These are phyloP conservation scores for Phialophora tarda DNA, from an alignment of 2,329 filamentous ascomycete genomes.

Conservation along the genomic window DNA sequence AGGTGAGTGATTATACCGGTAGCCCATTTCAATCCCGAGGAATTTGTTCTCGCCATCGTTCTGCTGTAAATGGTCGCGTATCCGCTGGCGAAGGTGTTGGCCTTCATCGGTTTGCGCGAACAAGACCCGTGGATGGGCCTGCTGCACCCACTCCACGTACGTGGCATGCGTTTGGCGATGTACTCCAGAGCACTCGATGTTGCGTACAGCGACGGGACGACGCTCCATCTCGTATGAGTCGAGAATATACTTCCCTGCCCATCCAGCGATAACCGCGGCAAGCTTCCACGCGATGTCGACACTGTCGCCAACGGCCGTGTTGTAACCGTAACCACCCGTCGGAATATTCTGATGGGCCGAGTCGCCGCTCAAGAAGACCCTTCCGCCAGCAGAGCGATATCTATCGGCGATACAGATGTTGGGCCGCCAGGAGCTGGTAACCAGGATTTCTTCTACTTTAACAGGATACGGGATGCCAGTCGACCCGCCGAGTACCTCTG, in stretches of 20 bases:
- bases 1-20: conserved; percentile 35
- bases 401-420: conserved; percentile 42
- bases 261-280: conserved; percentile 40
- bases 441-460: conserved; percentile 46
- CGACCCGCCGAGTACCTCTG: conserved; percentile 38
- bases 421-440: conserved; percentile 42
- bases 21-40: conserved; percentile 39
- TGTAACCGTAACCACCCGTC: conserved; percentile 48
- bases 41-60: conserved; percentile 31
- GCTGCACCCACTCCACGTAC: conserved; percentile 8
- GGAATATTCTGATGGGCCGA: conserved; percentile 43
- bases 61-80: conserved; percentile 13
- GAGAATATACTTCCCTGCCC: conserved; percentile 40
- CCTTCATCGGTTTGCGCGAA: conserved; percentile 11
- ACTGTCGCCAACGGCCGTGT: conserved; percentile 46
- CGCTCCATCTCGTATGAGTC: conserved; percentile 43
- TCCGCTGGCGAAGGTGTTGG: conserved; percentile 2
- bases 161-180: conserved; percentile 19
- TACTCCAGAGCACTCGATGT: conserved; percentile 38
- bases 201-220: conserved; percentile 40
- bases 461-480: conserved; percentile 29
- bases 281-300: conserved; percentile 47
- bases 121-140: neutral
- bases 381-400: conserved; percentile 32
- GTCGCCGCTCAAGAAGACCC: conserved; percentile 44